A percentile compares a stretch with the other conserved stretches of the same genome.
Evolutionary conservation across 1,284 basidiomycete genomes (phyloP).

Genomic region (Sporisorium iseilematis-ciliati): DNA sequence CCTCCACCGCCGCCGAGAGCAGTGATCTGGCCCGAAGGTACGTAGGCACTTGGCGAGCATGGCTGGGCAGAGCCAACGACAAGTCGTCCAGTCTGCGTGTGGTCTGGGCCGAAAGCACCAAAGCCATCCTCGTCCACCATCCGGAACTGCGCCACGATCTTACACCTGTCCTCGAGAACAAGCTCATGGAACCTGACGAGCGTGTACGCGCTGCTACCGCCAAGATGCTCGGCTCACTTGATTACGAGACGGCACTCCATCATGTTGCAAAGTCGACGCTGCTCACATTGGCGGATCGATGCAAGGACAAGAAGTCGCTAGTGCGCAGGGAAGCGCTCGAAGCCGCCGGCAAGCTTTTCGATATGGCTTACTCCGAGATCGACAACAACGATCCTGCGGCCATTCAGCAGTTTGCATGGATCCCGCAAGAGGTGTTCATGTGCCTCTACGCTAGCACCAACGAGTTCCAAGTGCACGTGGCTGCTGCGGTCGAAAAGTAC

Average conservation of each 20-base stretch:
- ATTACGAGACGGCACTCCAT: constrained; percentile 90
- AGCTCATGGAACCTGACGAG: constrained; percentile 83
- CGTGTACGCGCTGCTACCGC: constrained; percentile 87
- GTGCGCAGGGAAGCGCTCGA: constrained; percentile 86
- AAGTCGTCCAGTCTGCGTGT: constrained; percentile 79
- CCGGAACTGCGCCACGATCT: constrained; percentile 77
- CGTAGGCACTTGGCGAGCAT: constrained; percentile 85
- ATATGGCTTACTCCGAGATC: constrained; percentile 89
- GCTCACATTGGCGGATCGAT: constrained; percentile 78
- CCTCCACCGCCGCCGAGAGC: constrained; percentile 33
- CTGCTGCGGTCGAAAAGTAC: constrained; percentile 76
- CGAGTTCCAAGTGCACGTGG: constrained; percentile 73
- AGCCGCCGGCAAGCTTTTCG: constrained; percentile 83
- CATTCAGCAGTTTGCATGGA: constrained; percentile 89
- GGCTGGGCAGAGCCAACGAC: constrained; percentile 85
- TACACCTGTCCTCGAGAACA: constrained; percentile 41
- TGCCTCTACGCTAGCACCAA: constrained; percentile 66
- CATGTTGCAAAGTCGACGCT: constrained; percentile 80
- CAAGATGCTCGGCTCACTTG: constrained; percentile 82
- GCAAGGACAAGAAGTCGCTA: constrained; percentile 85
- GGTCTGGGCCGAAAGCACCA: constrained; percentile 81
- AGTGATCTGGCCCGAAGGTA: constrained; percentile 81
- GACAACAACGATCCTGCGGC: constrained; percentile 83
- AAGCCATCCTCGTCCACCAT: constrained; percentile 72
- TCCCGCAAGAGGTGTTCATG: constrained; percentile 81